Evolutionary conservation across 106 monocot species (phyloP).

Genomic region (Dendrobium catenatum): DNA sequence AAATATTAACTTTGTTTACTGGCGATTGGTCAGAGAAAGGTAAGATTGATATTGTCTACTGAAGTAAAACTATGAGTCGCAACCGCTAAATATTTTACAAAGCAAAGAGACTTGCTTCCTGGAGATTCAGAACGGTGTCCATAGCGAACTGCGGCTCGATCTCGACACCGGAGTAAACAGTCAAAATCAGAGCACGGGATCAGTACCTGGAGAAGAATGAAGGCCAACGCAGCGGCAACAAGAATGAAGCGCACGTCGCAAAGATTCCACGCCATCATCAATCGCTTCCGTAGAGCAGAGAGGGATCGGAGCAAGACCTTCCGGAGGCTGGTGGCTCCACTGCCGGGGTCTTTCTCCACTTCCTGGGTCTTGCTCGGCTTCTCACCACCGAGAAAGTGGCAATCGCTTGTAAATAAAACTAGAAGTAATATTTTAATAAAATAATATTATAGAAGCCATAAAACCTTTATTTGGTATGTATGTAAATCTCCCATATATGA

Average conservation of each 20-base stretch:
- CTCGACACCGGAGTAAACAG: too few species aligned
- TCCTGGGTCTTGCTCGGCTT: too few species aligned
- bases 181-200: neutral
- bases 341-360: neutral
- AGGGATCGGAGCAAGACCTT: neutral
- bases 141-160: neutral
- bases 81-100: too few species aligned
- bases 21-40: neutral
- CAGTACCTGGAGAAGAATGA: constrained; percentile 81
- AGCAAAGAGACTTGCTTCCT: too few species aligned
- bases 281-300: neutral
- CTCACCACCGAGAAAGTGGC: too few species aligned
- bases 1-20: neutral
- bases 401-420: too few species aligned
- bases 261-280: constrained; percentile 44
- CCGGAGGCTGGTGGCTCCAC: neutral
- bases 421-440: too few species aligned
- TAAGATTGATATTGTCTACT: neutral
- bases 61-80: neutral
- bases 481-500: too few species aligned
- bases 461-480: too few species aligned
- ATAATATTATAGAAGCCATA: too few species aligned
- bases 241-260: constrained; percentile 73
- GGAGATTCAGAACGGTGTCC: neutral
- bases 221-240: constrained; percentile 42